These are phyloP conservation scores for Acrodontium crateriforme DNA, from an alignment of 2,329 filamentous ascomycete genomes.

Conservation along the genomic window DNA sequence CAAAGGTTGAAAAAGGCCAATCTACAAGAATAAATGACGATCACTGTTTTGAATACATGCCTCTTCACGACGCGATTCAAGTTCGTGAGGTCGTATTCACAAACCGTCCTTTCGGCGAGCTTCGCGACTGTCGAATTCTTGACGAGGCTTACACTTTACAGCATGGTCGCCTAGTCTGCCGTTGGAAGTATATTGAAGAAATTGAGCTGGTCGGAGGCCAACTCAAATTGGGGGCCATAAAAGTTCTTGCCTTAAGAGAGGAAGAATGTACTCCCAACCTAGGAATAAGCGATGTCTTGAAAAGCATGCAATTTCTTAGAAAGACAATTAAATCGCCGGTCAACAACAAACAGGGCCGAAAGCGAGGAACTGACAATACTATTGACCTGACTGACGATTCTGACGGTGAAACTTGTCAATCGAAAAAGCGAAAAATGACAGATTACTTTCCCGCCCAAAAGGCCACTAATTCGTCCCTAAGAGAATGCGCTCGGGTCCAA, in stretches of 20 bases:
- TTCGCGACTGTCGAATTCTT: constrained; percentile 3
- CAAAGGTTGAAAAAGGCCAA: too few species aligned
- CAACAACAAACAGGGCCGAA: neutral
- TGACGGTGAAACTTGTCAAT: neutral
- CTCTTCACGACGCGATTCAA: constrained; percentile 3
- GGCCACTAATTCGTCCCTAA: constrained; percentile 1
- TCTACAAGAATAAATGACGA: too few species aligned
- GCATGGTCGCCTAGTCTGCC: constrained; percentile 34
- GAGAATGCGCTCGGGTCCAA: neutral
- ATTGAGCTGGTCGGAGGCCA: constrained; percentile 10
- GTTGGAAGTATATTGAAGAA: constrained; percentile 34
- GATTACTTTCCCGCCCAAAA: neutral
- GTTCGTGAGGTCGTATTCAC: constrained; percentile 30
- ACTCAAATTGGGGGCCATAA: neutral
- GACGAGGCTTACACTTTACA: constrained; percentile 5
- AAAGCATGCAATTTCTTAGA: neutral
- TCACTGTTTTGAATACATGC: neutral
- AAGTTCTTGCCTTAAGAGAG: constrained; percentile 1
- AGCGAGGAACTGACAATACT: too few species aligned
- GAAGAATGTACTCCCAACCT: constrained; percentile 3
- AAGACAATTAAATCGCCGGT: too few species aligned
- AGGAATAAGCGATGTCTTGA: too few species aligned
- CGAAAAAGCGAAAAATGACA: constrained; percentile 1
- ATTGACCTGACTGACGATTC: constrained; percentile 1
- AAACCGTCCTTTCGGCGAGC: constrained; percentile 26